Evolutionary conservation across 2,329 filamentous ascomycete genomes (phyloP).

Genomic region (Achaetomium macrosporum): DNA sequence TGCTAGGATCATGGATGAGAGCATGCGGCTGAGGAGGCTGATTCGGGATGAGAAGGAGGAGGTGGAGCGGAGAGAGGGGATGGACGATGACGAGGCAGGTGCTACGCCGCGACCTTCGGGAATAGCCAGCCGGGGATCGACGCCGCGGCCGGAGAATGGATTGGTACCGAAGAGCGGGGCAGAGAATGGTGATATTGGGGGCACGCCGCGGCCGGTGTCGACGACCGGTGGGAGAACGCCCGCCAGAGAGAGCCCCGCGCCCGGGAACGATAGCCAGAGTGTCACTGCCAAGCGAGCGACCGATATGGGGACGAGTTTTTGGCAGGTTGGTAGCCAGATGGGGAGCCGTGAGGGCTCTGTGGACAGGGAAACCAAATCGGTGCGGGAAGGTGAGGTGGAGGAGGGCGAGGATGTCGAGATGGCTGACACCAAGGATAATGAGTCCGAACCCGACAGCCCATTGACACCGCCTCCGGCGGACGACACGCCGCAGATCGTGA

Average conservation of each 20-base stretch:
- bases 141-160: constrained; percentile 43
- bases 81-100: constrained; percentile 51
- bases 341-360: constrained; percentile 36
- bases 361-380: constrained; percentile 25
- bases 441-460: constrained; percentile 43
- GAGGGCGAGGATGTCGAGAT: constrained; percentile 29
- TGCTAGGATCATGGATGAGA: constrained; percentile 81
- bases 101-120: constrained; percentile 46
- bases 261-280: constrained; percentile 24
- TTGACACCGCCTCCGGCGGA: constrained; percentile 35
- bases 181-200: constrained; percentile 23
- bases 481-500: constrained; percentile 43
- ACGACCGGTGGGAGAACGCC: constrained; percentile 27
- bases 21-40: constrained; percentile 74
- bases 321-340: constrained; percentile 33
- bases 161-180: constrained; percentile 18
- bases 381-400: constrained; percentile 12
- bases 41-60: constrained; percentile 96
- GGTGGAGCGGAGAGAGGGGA: constrained; percentile 79
- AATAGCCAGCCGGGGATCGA: constrained; percentile 46
- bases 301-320: constrained; percentile 30
- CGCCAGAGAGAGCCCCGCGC: constrained; percentile 30
- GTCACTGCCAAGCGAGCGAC: constrained; percentile 31
- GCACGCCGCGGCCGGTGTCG: constrained; percentile 26
- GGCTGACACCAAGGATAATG: constrained; percentile 49